Conservation (phyloP, 306 rosid genomes). For the Dalbergia cultrata region DNA sequence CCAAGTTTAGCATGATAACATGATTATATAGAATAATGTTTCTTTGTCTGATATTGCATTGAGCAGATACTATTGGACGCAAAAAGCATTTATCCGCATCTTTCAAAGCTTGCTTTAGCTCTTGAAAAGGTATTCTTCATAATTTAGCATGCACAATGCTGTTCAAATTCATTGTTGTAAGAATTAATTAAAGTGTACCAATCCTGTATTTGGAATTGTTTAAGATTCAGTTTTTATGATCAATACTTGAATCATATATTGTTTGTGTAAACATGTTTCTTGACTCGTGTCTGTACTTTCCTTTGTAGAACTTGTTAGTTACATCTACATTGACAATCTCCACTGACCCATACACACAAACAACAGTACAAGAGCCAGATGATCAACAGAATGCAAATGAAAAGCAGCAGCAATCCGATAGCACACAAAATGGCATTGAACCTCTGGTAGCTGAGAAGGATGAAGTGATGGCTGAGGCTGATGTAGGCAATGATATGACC, state of each 20-base stretch:
- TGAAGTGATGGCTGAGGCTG: slow-evolving; percentile 83
- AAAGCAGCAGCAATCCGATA: slow-evolving; percentile 55
- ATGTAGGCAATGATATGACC: slow-evolving; percentile 72
- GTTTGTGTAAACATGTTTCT: slow-evolving; percentile 35
- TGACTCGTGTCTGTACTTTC: slow-evolving; percentile 32
- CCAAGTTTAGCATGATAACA: slow-evolving; percentile 24
- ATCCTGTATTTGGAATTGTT: slow-evolving; percentile 18
- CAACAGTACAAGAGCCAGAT: slow-evolving; percentile 50
- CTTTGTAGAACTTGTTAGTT: slow-evolving; percentile 82
- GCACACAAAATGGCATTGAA: slow-evolving; percentile 72
- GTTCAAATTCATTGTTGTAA: slow-evolving; percentile 35
- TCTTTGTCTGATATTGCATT: slow-evolving; percentile 30
- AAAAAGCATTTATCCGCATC: slow-evolving; percentile 76
- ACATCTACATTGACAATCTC: slow-evolving; percentile 74
- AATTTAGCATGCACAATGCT: slow-evolving; percentile 8
- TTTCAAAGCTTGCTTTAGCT: slow-evolving; percentile 92
- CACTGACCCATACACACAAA: slow-evolving; percentile 61
- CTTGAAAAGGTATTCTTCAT: slow-evolving; percentile 83
- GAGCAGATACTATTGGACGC: slow-evolving; percentile 90
- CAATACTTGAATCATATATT: background rate
- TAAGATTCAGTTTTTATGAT: slow-evolving; percentile 14
- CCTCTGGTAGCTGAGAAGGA: slow-evolving; percentile 63
- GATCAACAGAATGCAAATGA: slow-evolving; percentile 59
- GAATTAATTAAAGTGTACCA: slow-evolving; percentile 13
- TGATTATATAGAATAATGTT: slow-evolving; percentile 23